Evolutionary conservation across 306 rosid genomes (phyloP).

Genomic region (Datisca glomerata): DNA sequence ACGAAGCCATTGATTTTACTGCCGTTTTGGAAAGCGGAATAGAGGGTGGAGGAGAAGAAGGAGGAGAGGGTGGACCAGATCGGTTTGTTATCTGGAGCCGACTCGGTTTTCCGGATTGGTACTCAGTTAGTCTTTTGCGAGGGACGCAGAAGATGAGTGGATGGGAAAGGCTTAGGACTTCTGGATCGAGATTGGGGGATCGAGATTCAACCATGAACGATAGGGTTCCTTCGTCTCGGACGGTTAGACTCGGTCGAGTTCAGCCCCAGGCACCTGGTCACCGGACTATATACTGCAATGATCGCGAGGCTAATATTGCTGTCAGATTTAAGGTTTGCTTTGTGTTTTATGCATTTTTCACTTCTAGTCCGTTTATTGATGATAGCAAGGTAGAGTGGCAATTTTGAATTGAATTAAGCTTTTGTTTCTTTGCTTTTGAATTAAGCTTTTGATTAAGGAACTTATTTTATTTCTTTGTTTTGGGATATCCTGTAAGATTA

Average conservation of each 20-base stretch:
- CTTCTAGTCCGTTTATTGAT: no score
- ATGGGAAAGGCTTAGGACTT: constrained; percentile 44
- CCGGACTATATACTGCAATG: constrained; percentile 83
- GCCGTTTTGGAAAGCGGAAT: neutral
- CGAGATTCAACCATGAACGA: constrained; percentile 20
- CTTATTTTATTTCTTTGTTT: no score
- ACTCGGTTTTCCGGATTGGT: constrained; percentile 13
- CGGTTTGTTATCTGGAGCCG: neutral
- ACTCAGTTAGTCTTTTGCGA: neutral
- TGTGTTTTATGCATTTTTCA: neutral
- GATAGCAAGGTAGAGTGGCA: no score
- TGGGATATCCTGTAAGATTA: no score
- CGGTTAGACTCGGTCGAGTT: constrained; percentile 80
- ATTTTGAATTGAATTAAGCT: no score
- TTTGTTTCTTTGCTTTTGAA: no score
- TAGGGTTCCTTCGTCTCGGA: constrained; percentile 31
- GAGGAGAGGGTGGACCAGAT: neutral
- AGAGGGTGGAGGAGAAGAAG: neutral
- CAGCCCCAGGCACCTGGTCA: constrained; percentile 89
- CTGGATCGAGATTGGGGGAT: constrained; percentile 36
- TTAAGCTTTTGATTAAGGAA: no score
- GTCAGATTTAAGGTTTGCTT: constrained; percentile 61
- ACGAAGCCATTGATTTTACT: constrained; percentile 8
- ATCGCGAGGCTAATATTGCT: constrained; percentile 60
- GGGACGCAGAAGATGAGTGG: constrained; percentile 44